These are phyloP conservation scores for Rachicladosporium sp. DNA, from an alignment of 2,329 filamentous ascomycete species.

Conservation along the genomic window DNA sequence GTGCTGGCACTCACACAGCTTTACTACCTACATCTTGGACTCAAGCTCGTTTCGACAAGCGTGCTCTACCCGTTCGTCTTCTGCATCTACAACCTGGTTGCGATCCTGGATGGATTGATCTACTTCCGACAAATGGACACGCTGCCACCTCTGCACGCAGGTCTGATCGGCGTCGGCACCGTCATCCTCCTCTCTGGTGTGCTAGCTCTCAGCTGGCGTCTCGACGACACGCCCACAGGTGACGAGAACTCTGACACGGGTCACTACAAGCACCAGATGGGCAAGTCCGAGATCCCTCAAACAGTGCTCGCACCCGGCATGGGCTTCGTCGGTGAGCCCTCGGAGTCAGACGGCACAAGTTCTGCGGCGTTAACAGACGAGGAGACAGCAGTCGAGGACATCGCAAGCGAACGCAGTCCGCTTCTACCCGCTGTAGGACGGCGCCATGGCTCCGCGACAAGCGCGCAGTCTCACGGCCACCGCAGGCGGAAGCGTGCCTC, in stretches of 20 bases:
- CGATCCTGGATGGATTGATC: conserved; percentile 90
- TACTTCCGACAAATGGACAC: conserved; percentile 85
- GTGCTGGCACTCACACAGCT: conserved; percentile 76
- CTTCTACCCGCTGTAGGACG: conserved; percentile 5
- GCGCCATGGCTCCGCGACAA: conserved; percentile 1
- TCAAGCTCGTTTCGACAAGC: conserved; percentile 90
- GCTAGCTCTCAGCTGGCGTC: conserved; percentile 81
- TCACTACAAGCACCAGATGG: conserved; percentile 23
- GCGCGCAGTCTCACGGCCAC: no score
- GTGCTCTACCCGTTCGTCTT: conserved; percentile 95
- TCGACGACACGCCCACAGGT: conserved; percentile 51
- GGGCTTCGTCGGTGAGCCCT: conserved; percentile 37
- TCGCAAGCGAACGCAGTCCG: conserved; percentile 11
- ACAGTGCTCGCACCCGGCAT: conserved; percentile 71
- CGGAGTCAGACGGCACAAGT: conserved; percentile 13
- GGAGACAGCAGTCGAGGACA: conserved; percentile 12
- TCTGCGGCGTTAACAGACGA: conserved; percentile 13
- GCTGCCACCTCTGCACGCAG: conserved; percentile 62
- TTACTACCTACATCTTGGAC: conserved; percentile 85
- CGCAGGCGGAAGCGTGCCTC: conserved; percentile 19
- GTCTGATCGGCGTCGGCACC: conserved; percentile 76
- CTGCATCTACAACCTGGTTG: conserved; percentile 98
- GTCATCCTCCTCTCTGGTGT: conserved; percentile 77
- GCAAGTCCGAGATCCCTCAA: conserved; percentile 30
- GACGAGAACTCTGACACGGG: conserved; percentile 42